These are phyloP conservation scores for Lathyrus oleraceus DNA, from an alignment of 306 rosid genomes.

Conservation along the genomic window DNA sequence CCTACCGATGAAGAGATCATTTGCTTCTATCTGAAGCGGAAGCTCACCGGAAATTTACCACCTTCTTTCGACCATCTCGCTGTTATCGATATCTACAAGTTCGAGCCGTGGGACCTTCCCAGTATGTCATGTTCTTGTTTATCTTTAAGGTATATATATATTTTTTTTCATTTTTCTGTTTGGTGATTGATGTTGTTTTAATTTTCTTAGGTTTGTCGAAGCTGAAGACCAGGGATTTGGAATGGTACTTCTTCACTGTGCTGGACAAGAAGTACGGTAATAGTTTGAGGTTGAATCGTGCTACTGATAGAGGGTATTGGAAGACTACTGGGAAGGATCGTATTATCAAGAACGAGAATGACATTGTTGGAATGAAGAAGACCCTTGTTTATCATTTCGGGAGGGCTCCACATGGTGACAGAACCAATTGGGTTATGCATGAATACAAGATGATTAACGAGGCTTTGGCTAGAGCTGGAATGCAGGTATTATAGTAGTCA, in stretches of 20 bases:
- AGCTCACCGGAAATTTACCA: conserved; percentile 49
- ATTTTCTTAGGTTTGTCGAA: conserved; percentile 46
- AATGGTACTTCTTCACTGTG: conserved; percentile 87
- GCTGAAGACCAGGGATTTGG: conserved; percentile 77
- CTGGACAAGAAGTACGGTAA: conserved; percentile 84
- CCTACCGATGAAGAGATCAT: conserved; percentile 90
- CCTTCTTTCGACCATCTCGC: conserved; percentile 59
- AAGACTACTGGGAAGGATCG: conserved; percentile 96
- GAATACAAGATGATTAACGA: conserved; percentile 71
- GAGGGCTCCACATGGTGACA: conserved; percentile 70
- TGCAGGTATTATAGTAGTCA: conserved; percentile 47
- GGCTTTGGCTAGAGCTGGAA: conserved; percentile 54
- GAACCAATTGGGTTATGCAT: conserved; percentile 98
- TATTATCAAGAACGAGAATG: conserved; percentile 32
- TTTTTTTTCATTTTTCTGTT: neutral
- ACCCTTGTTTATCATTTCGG: conserved; percentile 85
- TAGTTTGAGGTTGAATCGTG: conserved; percentile 79
- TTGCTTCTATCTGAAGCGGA: conserved; percentile 62
- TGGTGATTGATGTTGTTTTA: neutral
- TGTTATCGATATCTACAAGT: conserved; percentile 68
- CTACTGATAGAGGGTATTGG: conserved; percentile 90
- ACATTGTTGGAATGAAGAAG: conserved; percentile 81
- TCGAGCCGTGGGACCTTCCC: conserved; percentile 95
- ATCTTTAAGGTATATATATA: neutral
- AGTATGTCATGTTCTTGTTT: conserved; percentile 22